Base-by-base conservation (phyloP, 176 grass and related monocot species). In the Triticum turgidum region DNA sequence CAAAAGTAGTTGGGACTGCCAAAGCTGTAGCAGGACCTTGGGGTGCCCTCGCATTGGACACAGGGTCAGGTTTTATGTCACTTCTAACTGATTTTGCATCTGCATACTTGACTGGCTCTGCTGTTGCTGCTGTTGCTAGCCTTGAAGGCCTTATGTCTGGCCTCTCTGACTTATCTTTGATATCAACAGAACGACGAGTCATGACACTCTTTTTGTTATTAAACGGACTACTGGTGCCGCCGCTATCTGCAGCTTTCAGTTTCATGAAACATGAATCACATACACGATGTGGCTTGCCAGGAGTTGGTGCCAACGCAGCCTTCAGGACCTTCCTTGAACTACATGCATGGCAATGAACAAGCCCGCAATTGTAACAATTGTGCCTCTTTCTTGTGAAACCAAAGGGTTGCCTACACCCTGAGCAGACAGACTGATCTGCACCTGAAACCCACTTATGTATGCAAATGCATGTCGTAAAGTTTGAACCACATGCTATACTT, bases 401-500 rank as follows among this genome's bases (percentile, higher is more conserved):
- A 87, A 99, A 99, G 70, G 97, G 82, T 64, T 96, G 97, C 84
- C 92, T 92, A 83, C 97, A 99, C n/a, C 97, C 94, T 4, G 94
- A 93, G 62, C 94, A 99, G 65, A 96, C 79, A 12, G 94, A 93
- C 77, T 99, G 94, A 63, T 99, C 97, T 63, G 89, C 91, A 61
- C 92, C 91, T 58, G 94, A 95, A 25, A 99, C 92, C 97, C 97
- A 99, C 82, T 91, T 99, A 85, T 99, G 97, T 81, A 99, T 99
- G 89, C 97, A 99, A 75, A 99, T 99, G 79, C 97, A 99, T 33
- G 97, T 88, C 1, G 97, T 99, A 64, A 99, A 99, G 66, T 94
- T 99, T 59, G 94, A 95, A 65, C 97, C 97, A 61, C 97, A 99
- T 83, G 97, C 96, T 87, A 99, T 99, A 73, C 82, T 96, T 80